These are phyloP conservation scores for Jackrogersella multiformis DNA, from an alignment of 495 filamentous ascomycete species.

Conservation along the genomic window DNA sequence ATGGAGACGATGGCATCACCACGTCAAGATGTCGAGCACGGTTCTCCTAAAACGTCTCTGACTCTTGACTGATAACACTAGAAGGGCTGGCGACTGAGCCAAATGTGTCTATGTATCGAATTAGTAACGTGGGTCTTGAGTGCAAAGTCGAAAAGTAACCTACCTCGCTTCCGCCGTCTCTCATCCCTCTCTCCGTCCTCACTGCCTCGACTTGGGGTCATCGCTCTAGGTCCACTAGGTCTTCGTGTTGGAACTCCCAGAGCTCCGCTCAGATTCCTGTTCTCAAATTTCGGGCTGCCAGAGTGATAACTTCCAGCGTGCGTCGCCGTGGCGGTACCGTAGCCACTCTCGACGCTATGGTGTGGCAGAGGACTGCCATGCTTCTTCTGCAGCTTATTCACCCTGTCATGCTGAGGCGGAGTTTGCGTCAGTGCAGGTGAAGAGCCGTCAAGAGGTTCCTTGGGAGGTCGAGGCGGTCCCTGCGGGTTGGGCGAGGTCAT, in stretches of 20 bases:
- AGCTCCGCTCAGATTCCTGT: constrained; percentile 57
- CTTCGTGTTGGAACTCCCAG: constrained; percentile 53
- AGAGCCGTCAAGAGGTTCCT: constrained; percentile 57
- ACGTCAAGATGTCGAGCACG: constrained; percentile 37
- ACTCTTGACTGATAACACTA: constrained; percentile 54
- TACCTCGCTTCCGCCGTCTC: constrained; percentile 61
- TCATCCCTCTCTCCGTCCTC: constrained; percentile 53
- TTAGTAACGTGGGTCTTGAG: constrained; percentile 9
- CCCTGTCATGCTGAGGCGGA: constrained; percentile 49
- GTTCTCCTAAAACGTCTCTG: constrained; percentile 61
- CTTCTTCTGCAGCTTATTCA: constrained; percentile 56
- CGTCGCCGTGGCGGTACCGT: constrained; percentile 55
- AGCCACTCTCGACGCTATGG: constrained; percentile 61
- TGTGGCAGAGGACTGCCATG: constrained; percentile 53
- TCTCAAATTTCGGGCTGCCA: constrained; percentile 55
- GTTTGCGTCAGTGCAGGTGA: constrained; percentile 39
- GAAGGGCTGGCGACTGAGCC: constrained; percentile 55
- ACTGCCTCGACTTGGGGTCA: constrained; percentile 56
- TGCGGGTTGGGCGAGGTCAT: constrained; percentile 49
- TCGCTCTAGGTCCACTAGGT: constrained; percentile 62
- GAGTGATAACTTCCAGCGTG: constrained; percentile 54
- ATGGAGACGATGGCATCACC: constrained; percentile 38
- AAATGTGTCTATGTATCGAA: constrained; percentile 59
- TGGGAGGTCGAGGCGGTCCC: constrained; percentile 61
- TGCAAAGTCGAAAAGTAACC: constrained; percentile 17